A percentile compares a stretch with the other conserved stretches of the same genome.
phyloP scores from a whole-genome alignment of 768 basidiomycete genomes.

The Leccinum uliginosum region DNA sequence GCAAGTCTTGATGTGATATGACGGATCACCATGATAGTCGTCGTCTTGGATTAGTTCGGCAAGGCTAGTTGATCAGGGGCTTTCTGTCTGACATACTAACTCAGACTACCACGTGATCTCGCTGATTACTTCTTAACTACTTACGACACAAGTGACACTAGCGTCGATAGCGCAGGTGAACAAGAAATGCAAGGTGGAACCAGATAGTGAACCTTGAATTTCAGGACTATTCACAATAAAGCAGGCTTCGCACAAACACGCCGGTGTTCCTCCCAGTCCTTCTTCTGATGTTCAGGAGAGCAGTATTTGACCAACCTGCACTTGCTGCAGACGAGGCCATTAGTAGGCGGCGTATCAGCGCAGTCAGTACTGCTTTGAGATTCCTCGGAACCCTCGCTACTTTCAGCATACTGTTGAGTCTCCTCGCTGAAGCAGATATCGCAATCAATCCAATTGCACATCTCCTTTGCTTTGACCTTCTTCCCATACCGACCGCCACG shows the following conservation, averaged over 20 bases:
- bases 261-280: constrained; percentile 76
- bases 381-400: constrained; percentile 43
- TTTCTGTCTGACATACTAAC: neutral
- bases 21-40: constrained; percentile 46
- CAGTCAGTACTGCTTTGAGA: constrained; percentile 42
- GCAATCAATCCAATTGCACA: constrained; percentile 86
- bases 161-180: neutral
- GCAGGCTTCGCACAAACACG: constrained; percentile 54
- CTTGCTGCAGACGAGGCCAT: constrained; percentile 67
- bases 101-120: neutral
- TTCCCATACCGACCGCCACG: constrained; percentile 48
- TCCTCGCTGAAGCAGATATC: constrained; percentile 55
- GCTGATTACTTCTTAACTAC: constrained; percentile 3
- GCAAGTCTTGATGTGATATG: constrained; percentile 70
- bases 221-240: constrained; percentile 10
- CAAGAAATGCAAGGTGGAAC: neutral
- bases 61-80: neutral
- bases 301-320: constrained; percentile 79
- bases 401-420: constrained; percentile 26
- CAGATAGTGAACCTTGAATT: neutral
- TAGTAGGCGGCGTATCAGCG: constrained; percentile 25
- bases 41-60: constrained; percentile 1
- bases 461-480: constrained; percentile 51
- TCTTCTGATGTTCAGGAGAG: constrained; percentile 66
- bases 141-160: neutral